A percentile compares a stretch with the other conserved stretches of the same genome.
Evolutionary conservation across 768 basidiomycete genomes (phyloP).

Genomic region (Mycena galericulata): DNA sequence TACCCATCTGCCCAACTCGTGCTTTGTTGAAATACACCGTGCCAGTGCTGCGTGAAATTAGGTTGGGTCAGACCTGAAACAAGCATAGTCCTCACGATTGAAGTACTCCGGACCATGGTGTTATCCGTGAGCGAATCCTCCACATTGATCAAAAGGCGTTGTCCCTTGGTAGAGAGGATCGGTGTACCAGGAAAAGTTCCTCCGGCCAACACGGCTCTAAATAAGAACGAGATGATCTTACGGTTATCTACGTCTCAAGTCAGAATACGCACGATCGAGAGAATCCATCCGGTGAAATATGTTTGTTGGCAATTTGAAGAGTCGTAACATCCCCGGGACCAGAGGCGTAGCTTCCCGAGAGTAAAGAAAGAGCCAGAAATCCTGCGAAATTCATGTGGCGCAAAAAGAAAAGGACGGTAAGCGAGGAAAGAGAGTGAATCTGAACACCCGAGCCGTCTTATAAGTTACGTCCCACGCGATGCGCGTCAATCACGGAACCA

Average conservation of each 20-base stretch:
- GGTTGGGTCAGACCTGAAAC: not conserved
- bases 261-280: conserved; percentile 23
- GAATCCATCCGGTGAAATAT: conserved; percentile 53
- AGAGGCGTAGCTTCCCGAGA: conserved; percentile 12
- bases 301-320: conserved; percentile 44
- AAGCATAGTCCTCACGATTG: conserved; percentile 45
- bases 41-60: conserved; percentile 31
- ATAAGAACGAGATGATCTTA: not conserved
- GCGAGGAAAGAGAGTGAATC: not conserved
- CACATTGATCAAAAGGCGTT: conserved; percentile 52
- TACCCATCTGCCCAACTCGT: conserved; percentile 44
- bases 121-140: conserved; percentile 51
- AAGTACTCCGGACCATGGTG: conserved; percentile 52
- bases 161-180: conserved; percentile 52
- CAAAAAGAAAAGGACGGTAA: not conserved
- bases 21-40: conserved; percentile 39
- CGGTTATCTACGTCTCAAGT: not conserved
- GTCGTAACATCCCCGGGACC: not conserved
- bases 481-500: no score
- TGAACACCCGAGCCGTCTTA: no score
- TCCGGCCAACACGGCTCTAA: conserved; percentile 56
- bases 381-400: not conserved
- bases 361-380: conserved; percentile 5
- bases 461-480: no score
- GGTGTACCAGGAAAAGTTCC: conserved; percentile 51